Base-by-base conservation (phyloP, 495 filamentous ascomycete species). In the Rhypophila decipiens region DNA sequence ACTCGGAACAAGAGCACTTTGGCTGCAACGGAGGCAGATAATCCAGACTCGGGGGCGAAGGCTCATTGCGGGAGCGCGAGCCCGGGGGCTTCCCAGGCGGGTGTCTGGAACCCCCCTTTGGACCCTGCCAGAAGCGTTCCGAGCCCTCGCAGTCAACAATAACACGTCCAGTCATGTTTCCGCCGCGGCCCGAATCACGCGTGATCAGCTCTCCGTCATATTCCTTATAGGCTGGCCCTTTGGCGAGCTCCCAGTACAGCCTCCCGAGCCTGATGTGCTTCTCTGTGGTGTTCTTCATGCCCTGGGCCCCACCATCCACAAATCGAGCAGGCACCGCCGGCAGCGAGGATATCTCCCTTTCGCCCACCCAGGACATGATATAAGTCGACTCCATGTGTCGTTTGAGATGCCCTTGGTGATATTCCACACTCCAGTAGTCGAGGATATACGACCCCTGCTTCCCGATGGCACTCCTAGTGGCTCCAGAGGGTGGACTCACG, bases 91-190 rank as follows among this genome's bases (percentile, higher is more conserved):
- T 12, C 24, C 17, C 24, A 33, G 27, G 27, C 7, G 27, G 27
- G 7, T 7, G 7, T n/a, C 40, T 42, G 20, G 23, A 15, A 15
- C 11, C 9, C 13, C 42, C 3, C 3, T 44, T 44, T n/a, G 47
- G 49, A 2, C 40, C 42, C 15, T 56, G 20, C 4, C 39, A 29
- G 52, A 50, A 61, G 1, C 53, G 59, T 11, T 52, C 53, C 40
- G 45, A 67, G 9, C 66, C 66, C 10, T 61, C 57, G 46, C 53
- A 56, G 47, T 71, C 68, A 13, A 69, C 54, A 11, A 71, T 60
- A 2, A 71, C 63, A 13, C 68, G 64, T 2, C 68, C 68, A 21
- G 54, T 55, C 45, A 63, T 59, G 31, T 51, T 49, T 19, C 55
- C 55, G 19, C 20, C 27, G 0, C 18, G 29, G 29, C 24, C 34